Conservation (phyloP, 345 rosid species). For the Eucalyptus marginata region DNA sequence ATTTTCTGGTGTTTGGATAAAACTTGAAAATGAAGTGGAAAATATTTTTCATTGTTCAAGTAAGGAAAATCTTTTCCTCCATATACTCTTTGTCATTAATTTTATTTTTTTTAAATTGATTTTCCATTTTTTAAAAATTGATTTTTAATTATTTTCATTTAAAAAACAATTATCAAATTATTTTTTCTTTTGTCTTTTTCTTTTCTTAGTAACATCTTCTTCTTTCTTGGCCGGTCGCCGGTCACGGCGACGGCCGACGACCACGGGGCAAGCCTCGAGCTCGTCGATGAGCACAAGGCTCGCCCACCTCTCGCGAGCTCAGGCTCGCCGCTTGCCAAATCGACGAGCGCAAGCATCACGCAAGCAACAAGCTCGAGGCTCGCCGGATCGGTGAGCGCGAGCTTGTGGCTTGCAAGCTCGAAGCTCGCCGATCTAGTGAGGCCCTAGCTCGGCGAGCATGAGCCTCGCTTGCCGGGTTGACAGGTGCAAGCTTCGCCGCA, state of each 20-base stretch:
- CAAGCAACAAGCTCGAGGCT: fast-evolving
- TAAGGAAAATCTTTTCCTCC: too few species aligned
- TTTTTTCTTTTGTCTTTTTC: too few species aligned
- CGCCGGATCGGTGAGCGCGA: fast-evolving
- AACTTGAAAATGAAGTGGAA: too few species aligned
- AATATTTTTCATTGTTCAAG: too few species aligned
- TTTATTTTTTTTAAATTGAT: too few species aligned
- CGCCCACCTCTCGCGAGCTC: too few species aligned
- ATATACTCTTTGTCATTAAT: too few species aligned
- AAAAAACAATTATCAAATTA: too few species aligned
- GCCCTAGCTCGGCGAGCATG: fast-evolving
- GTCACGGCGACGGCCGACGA: fast-evolving
- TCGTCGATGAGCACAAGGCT: fast-evolving
- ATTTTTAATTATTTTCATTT: too few species aligned
- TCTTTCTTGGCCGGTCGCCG: fast-evolving
- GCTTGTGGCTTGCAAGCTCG: fast-evolving
- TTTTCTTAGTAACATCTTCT: too few species aligned
- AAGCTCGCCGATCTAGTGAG: fast-evolving
- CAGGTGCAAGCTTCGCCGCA: fast-evolving
- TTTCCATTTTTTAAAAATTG: too few species aligned
- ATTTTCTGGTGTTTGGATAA: fast-evolving
- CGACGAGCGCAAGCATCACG: fast-evolving
- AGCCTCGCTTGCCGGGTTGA: fast-evolving
- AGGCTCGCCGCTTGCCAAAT: too few species aligned
- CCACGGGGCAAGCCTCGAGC: fast-evolving